Conservation (phyloP, 148 eudicot genomes). For the Cornus kousa region DNA sequence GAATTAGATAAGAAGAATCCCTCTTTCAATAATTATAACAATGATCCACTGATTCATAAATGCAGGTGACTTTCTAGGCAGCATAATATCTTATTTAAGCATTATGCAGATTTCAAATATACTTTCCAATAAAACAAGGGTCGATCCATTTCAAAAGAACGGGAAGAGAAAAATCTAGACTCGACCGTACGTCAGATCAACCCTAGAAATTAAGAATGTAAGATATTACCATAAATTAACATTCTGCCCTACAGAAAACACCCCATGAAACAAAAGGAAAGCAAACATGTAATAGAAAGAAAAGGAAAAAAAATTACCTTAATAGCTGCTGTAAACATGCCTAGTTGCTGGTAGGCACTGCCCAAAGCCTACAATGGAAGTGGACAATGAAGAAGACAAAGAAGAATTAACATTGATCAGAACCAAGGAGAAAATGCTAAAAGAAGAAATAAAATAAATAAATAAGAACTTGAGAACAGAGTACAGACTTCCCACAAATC, state of each 20-base stretch:
- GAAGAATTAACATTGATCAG: conserved; percentile 5
- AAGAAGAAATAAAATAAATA: background rate
- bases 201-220: background rate
- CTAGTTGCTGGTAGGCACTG: conserved; percentile 81
- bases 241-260: background rate
- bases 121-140: background rate
- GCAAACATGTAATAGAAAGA: background rate
- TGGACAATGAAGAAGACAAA: too few relatives aligned
- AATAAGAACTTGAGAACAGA: conserved; percentile 5
- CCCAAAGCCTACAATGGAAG: conserved; percentile 64
- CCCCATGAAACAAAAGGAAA: background rate
- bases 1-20: too few relatives aligned
- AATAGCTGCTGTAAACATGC: conserved; percentile 94
- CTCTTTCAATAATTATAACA: too few relatives aligned
- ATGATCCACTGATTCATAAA: too few relatives aligned
- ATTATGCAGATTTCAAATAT: too few relatives aligned
- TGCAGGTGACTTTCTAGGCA: too few relatives aligned
- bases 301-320: conserved; percentile 52
- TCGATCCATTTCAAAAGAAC: background rate
- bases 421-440: background rate
- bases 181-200: background rate
- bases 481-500: too few relatives aligned
- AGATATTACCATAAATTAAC: background rate
- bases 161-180: background rate
- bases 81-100: too few relatives aligned